phyloP scores from a whole-genome alignment of 1,284 basidiomycete genomes.

The Apiotrichum sp. region DNA sequence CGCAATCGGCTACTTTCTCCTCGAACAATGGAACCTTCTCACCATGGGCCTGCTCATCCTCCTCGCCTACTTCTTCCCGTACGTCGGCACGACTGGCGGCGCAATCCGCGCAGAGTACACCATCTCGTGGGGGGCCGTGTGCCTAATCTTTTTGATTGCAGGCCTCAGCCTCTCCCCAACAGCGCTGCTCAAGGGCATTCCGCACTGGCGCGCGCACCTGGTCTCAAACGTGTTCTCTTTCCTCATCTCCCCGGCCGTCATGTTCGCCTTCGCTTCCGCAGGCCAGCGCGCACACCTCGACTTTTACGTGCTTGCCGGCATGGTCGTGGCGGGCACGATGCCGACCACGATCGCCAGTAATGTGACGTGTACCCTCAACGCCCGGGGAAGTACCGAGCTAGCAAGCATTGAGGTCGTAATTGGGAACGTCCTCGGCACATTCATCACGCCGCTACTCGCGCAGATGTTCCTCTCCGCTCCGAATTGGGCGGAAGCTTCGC shows the following conservation, averaged over 20 bases:
- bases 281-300: constrained; percentile 26
- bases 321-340: constrained; percentile 25
- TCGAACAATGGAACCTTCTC: constrained; percentile 23
- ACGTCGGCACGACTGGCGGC: constrained; percentile 26
- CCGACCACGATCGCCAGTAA: constrained; percentile 33
- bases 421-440: constrained; percentile 33
- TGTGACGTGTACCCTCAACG: constrained; percentile 39
- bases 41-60: constrained; percentile 23
- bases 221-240: constrained; percentile 24
- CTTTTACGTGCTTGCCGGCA: constrained; percentile 8
- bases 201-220: constrained; percentile 28
- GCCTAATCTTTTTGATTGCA: constrained; percentile 42
- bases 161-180: constrained; percentile 33
- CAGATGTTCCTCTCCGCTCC: constrained; percentile 2
- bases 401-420: constrained; percentile 29
- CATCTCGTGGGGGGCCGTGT: constrained; percentile 33
- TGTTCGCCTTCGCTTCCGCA: constrained; percentile 26
- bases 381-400: constrained; percentile 33
- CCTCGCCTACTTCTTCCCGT: constrained; percentile 28
- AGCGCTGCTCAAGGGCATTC: constrained; percentile 23
- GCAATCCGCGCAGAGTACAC: constrained; percentile 24
- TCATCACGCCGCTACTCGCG: constrained; percentile 20
- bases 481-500: not conserved
- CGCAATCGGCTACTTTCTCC: not conserved
- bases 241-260: constrained; percentile 17